phyloP scores from a whole-genome alignment of 805 yeast species.

The Kluyveromyces starmeri region DNA sequence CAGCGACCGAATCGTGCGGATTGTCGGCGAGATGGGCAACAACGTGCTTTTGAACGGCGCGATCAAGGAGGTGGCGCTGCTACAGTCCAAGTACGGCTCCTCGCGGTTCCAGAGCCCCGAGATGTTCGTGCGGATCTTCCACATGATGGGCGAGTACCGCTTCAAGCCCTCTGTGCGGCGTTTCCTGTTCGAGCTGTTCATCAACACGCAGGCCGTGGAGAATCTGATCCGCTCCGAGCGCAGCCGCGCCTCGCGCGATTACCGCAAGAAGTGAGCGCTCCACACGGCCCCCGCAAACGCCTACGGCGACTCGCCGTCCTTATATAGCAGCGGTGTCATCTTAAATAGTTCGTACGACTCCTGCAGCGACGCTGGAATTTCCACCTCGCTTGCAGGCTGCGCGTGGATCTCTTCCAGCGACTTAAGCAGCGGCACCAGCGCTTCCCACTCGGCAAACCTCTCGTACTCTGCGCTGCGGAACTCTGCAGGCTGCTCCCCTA shows the following conservation, averaged over 20 bases:
- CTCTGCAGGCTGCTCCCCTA: conserved; percentile 9
- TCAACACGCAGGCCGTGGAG: conserved; percentile 45
- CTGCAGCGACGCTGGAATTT: conserved; percentile 19
- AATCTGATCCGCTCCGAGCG: conserved; percentile 39
- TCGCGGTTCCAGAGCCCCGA: conserved; percentile 45
- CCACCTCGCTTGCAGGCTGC: conserved; percentile 8
- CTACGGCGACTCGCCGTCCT: conserved; percentile 16
- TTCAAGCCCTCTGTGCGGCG: conserved; percentile 56
- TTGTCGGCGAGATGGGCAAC: conserved; percentile 49
- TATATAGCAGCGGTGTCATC: conserved; percentile 24
- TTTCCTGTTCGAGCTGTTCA: conserved; percentile 57
- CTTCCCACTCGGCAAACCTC: conserved; percentile 16
- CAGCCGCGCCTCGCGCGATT: too few relatives aligned
- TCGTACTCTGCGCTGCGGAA: conserved; percentile 12
- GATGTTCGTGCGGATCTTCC: conserved; percentile 44
- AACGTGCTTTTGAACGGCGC: conserved; percentile 46
- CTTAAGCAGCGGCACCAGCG: conserved; percentile 20
- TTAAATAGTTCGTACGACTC: conserved; percentile 23
- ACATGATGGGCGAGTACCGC: conserved; percentile 45
- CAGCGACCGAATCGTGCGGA: conserved; percentile 23
- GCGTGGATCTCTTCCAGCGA: conserved; percentile 8
- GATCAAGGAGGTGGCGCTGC: conserved; percentile 43
- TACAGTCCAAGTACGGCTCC: conserved; percentile 43
- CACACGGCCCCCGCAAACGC: too few relatives aligned
- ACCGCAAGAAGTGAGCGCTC: too few relatives aligned